Percentiles rank a stretch among this genome's conserved stretches.
Evolutionary conservation across 2,329 filamentous ascomycete genomes (phyloP).

Genomic region (Ophiostoma tasmaniense): DNA sequence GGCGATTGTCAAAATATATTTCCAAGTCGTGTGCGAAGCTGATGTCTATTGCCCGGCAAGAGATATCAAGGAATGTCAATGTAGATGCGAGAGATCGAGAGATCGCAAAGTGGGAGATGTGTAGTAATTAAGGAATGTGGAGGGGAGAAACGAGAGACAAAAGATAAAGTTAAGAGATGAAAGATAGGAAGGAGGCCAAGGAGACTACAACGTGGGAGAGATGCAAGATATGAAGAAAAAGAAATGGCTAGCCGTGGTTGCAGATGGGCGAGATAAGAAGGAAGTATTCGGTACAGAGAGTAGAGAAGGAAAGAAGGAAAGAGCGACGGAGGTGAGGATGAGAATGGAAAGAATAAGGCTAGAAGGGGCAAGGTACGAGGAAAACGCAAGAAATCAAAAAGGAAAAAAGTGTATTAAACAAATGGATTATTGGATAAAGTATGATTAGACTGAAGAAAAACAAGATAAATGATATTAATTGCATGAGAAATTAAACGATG

Average conservation of each 20-base stretch:
- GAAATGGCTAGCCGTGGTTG: neutral
- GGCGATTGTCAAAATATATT: too few species aligned
- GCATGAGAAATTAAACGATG: neutral
- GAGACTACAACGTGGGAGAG: neutral
- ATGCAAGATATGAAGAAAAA: constrained; percentile 2
- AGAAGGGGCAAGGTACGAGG: neutral
- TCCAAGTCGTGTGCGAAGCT: neutral
- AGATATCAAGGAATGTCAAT: neutral
- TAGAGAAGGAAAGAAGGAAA: neutral
- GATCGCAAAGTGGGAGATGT: neutral
- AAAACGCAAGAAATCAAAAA: neutral
- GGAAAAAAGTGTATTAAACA: neutral
- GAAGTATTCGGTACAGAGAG: neutral
- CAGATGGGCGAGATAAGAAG: neutral
- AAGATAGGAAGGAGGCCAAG: neutral
- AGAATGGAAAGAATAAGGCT: neutral
- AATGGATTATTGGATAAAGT: neutral
- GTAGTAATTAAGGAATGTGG: constrained; percentile 1
- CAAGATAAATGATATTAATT: neutral
- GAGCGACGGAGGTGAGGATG: neutral
- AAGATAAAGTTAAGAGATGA: neutral
- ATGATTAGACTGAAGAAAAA: neutral
- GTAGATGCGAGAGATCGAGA: neutral
- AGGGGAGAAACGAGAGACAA: neutral
- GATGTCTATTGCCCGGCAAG: neutral